Conservation (phyloP, 2,329 filamentous ascomycete species). For the Trichoderma harzianum region DNA sequence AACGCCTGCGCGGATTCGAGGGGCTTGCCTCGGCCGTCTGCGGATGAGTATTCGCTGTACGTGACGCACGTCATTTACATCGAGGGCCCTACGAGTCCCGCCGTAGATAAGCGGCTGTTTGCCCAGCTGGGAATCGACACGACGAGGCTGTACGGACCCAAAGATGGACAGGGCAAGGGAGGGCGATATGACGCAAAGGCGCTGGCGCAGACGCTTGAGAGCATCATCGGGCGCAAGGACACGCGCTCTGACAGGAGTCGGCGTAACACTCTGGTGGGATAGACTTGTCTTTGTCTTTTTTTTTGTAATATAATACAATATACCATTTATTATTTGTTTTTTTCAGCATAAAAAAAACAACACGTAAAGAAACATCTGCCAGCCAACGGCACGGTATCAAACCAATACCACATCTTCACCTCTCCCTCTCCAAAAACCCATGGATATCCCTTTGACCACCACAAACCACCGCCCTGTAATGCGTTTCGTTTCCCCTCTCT, state of each 20-base stretch:
- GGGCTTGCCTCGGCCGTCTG: slow-evolving; percentile 38
- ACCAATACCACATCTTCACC: neutral
- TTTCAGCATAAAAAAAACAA: neutral
- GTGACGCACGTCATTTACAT: slow-evolving; percentile 83
- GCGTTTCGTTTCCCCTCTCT: neutral
- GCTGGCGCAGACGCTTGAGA: slow-evolving; percentile 70
- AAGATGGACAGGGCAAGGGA: slow-evolving; percentile 39
- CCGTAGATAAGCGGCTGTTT: slow-evolving; percentile 64
- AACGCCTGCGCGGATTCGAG: slow-evolving; percentile 69
- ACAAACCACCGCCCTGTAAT: neutral
- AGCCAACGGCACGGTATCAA: slow-evolving; percentile 11
- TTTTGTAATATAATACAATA: neutral
- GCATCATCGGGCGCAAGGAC: slow-evolving; percentile 63
- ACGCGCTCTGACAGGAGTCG: slow-evolving; percentile 37
- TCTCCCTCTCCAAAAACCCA: neutral
- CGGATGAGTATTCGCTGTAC: slow-evolving; percentile 59
- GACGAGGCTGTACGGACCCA: slow-evolving; percentile 72
- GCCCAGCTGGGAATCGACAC: slow-evolving; percentile 69
- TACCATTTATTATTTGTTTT: slow-evolving; percentile 4
- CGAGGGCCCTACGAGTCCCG: slow-evolving; percentile 66
- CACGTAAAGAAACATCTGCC: neutral
- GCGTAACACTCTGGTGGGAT: slow-evolving; percentile 43
- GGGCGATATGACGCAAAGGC: slow-evolving; percentile 73
- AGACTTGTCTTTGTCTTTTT: neutral
- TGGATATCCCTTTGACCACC: neutral